These are phyloP conservation scores for Smithsoniella earleae DNA, from an alignment of 163 green algal genomes.

Conservation along the genomic window DNA sequence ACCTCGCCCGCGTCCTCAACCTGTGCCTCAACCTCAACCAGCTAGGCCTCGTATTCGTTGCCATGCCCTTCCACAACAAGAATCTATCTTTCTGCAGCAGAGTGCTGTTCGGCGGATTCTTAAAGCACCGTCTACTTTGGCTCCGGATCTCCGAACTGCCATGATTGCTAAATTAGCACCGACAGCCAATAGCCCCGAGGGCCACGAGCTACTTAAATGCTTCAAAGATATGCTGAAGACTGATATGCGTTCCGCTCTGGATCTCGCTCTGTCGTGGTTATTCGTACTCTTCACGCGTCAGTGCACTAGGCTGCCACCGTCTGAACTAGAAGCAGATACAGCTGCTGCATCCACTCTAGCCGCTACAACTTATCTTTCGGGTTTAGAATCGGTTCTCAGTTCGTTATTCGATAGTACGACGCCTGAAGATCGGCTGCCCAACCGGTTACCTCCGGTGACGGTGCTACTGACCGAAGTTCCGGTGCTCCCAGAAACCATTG, in stretches of 20 bases:
- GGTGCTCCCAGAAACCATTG: neutral
- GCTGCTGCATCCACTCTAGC: neutral
- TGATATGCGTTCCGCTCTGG: neutral
- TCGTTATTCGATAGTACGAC: neutral
- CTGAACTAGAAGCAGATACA: too few relatives aligned
- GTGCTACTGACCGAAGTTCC: conserved; percentile 18
- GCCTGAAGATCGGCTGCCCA: neutral
- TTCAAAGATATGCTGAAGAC: conserved; percentile 17
- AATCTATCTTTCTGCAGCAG: neutral
- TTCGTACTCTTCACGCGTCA: conserved; percentile 15
- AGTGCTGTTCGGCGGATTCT: neutral
- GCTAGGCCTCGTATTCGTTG: too few relatives aligned
- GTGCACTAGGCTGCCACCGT: neutral
- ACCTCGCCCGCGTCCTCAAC: neutral
- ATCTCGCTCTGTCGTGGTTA: conserved; percentile 13
- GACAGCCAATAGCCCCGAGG: neutral
- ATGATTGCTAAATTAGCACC: conserved; percentile 16
- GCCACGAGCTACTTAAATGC: conserved; percentile 11
- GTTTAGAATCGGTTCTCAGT: conserved; percentile 7
- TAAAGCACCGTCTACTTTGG: neutral
- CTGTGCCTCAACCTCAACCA: neutral
- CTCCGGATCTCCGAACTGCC: neutral
- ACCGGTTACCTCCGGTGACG: neutral
- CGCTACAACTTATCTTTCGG: conserved; percentile 8
- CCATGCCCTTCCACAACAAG: neutral